Evolutionary conservation across 495 filamentous ascomycete genomes (phyloP), one percentile per base, ranked within the genome.

Genomic region (Aspergillus kassunensis): DNA sequence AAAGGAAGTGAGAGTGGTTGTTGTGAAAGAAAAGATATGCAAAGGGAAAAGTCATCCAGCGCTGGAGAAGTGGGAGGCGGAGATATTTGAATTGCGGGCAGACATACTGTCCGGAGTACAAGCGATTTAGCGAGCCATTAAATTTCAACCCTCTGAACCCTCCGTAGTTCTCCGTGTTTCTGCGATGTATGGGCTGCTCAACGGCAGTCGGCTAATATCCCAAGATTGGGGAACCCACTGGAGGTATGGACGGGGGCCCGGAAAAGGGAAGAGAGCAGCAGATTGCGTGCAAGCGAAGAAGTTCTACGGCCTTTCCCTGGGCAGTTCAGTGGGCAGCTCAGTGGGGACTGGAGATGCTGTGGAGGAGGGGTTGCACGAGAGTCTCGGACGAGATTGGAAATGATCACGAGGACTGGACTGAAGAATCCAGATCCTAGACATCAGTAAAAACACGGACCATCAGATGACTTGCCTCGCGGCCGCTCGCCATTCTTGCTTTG

Each of bases 211-310:
- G 57, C 50, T 40, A 54, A 44, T 47, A 58, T 55, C 63, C 58
- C 45, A 44, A 52, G 56, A 58, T 58, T 46, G 55, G 56, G 53
- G 51, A 50, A 52, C 52, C 52, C 53, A 53, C 61, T 58, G 61
- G 36, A 37, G 54, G 59, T 58, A 2, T 19, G 20, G 62, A 66
- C 45, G 63, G 65, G 66, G 67, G 65, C 67, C 67, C 69, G 60
- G 67, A 46, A n/a, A 23, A 43, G 56, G 52, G n/a, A 44, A 27
- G 51, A 30, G 29, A 54, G 29, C 11, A 29, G 45, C 47, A 37
- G 30, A 49, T 36, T 42, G 16, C 45, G 31, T 24, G 37, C 20
- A 49, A 29, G 45, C 29, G 20, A 36, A 44, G 44, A n/a, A 31
- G 34, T 42, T 58, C 50, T 58, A 50, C 33, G 53, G 44, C 35